These are phyloP conservation scores for Escovopsis weberi DNA, from an alignment of 2,329 filamentous ascomycete species.

Conservation along the genomic window DNA sequence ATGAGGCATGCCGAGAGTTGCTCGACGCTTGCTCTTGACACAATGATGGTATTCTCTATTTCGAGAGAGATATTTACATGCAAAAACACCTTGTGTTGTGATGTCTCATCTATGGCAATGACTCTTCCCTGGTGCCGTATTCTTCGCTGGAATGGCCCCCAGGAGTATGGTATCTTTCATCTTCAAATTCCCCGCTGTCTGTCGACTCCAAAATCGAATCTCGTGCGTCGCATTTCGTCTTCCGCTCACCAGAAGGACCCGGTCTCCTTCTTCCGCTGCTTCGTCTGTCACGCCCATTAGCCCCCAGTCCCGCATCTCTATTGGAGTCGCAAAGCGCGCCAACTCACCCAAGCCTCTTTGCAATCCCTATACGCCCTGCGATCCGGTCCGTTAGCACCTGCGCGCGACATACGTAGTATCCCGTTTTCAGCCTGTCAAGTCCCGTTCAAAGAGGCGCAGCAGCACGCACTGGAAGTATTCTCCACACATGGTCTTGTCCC, in stretches of 20 bases:
- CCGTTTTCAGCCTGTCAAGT: neutral
- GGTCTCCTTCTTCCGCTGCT: slow-evolving; percentile 10
- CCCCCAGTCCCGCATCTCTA: no score
- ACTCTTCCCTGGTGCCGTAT: neutral
- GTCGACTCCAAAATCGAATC: neutral
- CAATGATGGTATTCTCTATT: neutral
- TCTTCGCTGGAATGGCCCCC: no score
- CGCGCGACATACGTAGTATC: neutral
- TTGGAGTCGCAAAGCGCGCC: no score
- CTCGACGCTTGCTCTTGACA: neutral
- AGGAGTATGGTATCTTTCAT: no score
- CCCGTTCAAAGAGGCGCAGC: neutral
- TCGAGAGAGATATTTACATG: no score
- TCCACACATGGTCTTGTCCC: slow-evolving; percentile 75
- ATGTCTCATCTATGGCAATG: neutral
- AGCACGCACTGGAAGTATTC: slow-evolving; percentile 83
- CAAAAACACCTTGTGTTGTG: neutral
- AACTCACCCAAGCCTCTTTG: slow-evolving; percentile 82
- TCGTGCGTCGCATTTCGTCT: neutral
- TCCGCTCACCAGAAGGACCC: slow-evolving; percentile 7
- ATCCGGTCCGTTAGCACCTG: slow-evolving; percentile 7
- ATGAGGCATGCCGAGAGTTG: neutral
- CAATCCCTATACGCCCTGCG: slow-evolving; percentile 80
- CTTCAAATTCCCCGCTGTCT: neutral
- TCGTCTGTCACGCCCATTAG: slow-evolving; percentile 7